Percentiles rank a stretch among this genome's conserved stretches.
Conservation (phyloP, 805 yeast genomes). For the Metschnikowia chrysomelidarum region DNA sequence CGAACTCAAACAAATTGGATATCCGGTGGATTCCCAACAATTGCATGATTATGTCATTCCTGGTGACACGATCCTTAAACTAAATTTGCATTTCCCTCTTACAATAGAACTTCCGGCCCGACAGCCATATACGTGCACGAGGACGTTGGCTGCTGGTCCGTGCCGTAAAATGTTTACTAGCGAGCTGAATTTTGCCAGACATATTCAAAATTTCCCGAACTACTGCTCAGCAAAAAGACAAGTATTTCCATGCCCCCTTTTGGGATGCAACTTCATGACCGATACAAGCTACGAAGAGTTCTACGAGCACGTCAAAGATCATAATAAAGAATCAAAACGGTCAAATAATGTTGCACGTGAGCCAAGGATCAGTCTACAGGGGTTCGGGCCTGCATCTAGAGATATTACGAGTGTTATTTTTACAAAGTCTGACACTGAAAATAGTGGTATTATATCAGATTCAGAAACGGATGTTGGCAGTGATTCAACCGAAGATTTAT, state of each 20-base stretch:
- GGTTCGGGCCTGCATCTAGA: no score
- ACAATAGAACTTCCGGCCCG: slow-evolving; percentile 8
- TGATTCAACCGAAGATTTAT: no score
- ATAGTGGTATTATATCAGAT: no score
- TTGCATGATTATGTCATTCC: slow-evolving; percentile 3
- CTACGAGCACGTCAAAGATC: slow-evolving; percentile 9
- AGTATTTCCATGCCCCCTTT: slow-evolving; percentile 35
- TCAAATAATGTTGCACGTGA: no score
- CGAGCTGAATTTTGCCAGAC: slow-evolving; percentile 23
- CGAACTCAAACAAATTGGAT: slow-evolving; percentile 17
- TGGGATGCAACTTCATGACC: slow-evolving; percentile 41
- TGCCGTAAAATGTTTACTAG: slow-evolving; percentile 15
- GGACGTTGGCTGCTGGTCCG: slow-evolving; percentile 1
- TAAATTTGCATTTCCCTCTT: slow-evolving; percentile 19
- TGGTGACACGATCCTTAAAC: slow-evolving; percentile 14
- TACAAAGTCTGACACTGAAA: no score
- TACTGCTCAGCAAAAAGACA: slow-evolving; percentile 31
- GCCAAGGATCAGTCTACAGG: no score
- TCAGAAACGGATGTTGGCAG: no score
- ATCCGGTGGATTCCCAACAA: slow-evolving; percentile 11
- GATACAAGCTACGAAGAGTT: slow-evolving; percentile 22
- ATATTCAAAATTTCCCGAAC: slow-evolving; percentile 11
- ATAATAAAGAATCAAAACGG: slow-evolving; percentile 1
- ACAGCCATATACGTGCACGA: slow-evolving; percentile 9
- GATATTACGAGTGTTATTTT: no score